Conservation (phyloP, 257 asterid species). For the Eucommia ulmoides region DNA sequence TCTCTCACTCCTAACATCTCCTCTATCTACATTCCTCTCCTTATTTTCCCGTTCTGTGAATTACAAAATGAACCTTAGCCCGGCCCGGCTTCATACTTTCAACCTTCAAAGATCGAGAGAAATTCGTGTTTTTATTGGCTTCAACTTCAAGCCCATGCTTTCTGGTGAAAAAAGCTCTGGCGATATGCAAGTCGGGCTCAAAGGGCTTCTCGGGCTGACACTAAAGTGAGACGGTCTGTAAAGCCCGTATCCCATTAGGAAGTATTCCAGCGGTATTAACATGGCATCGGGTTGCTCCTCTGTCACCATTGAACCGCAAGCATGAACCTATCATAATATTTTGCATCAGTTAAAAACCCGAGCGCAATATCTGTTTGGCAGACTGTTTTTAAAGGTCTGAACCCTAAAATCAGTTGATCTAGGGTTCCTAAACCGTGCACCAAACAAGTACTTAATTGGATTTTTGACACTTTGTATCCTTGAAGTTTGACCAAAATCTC, state of each 20-base stretch:
- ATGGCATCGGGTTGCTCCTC: constrained; percentile 66
- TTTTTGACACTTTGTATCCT: too few relatives aligned
- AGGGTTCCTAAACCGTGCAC: too few relatives aligned
- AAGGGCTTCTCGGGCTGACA: constrained; percentile 62
- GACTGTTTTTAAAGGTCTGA: neutral
- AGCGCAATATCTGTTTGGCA: neutral
- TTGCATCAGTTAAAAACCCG: neutral
- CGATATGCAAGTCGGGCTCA: constrained; percentile 51
- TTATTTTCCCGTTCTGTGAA: too few relatives aligned
- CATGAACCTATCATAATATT: too few relatives aligned
- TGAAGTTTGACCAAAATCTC: too few relatives aligned
- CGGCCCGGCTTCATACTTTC: neutral
- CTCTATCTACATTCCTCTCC: too few relatives aligned
- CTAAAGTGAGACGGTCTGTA: constrained; percentile 35
- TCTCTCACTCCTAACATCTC: too few relatives aligned
- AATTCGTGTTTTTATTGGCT: constrained; percentile 46
- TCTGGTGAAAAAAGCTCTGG: constrained; percentile 69
- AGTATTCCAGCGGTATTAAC: constrained; percentile 51
- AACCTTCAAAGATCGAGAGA: constrained; percentile 12
- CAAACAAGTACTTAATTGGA: neutral
- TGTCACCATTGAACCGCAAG: constrained; percentile 58
- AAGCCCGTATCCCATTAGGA: constrained; percentile 51
- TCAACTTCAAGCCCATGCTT: constrained; percentile 64
- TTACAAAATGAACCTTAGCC: too few relatives aligned
- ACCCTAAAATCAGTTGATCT: too few relatives aligned